Evolutionary conservation across 2,329 filamentous ascomycete genomes (phyloP), one percentile per base, ranked within the genome.

Genomic region (Exophiala bonariae): DNA sequence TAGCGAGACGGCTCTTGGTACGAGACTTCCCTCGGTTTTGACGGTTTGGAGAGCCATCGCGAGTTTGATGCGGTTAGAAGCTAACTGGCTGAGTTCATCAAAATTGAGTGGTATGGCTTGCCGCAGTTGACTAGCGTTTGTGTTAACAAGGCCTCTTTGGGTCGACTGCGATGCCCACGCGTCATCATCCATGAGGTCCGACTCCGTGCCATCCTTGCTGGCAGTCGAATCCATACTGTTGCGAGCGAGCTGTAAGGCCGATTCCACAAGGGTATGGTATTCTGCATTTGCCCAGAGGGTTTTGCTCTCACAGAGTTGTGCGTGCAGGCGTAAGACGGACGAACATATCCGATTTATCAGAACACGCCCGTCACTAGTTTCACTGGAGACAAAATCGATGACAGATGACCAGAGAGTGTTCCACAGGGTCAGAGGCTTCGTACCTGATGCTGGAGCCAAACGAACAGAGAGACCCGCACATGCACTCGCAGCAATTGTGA

Each of bases 51-150:
- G 33, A 26, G 46, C 45, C 11, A 32, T 45, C 5, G 46, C 38
- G 22, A 55, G 35, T 23, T 52, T 33, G 14, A 55, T 17, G 11
- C 17, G 22, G 13, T 48, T 35, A 20, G 26, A 44, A 14, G 52
- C 42, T 31, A 55, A 32, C 10, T 47, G 30, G 2, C 36, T 18
- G 31, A 17, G 11, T 5, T 35, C 19, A 20, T 52, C 43, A 18
- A 32, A 43, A n/a, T 42, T 52, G 8, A 55, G n/a, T 16, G 49
- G 49, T 18, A 55, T 23, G 22, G 49, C 52, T 16, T 47, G 20
- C 26, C 52, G 41, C 22, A 35, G 30, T 16, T 35, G 28, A 23
- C 32, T 20, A 14, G 41, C 14, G 6, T 26, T 22, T 8, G 30
- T 10, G 14, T 34, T 32, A 9, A 19, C 4, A 14, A 47, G 45